Evolutionary conservation across 768 basidiomycete species (phyloP), one percentile per base, ranked within the genome.

Genomic region (Paxillus involutus): DNA sequence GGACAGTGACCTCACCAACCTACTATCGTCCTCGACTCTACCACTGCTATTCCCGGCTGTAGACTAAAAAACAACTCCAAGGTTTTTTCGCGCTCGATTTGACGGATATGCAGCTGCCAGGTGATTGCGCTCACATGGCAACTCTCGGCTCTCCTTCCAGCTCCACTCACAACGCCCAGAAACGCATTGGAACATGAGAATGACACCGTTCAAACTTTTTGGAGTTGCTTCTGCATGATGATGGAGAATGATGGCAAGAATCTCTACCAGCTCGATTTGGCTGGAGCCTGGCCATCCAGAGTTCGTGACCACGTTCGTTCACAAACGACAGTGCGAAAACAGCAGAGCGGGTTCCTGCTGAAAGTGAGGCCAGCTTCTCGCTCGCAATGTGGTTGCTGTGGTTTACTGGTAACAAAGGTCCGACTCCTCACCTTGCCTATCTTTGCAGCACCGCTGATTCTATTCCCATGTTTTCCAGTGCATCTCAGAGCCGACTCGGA

Each of bases 201-300:
- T 19, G 35, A 52, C 35, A 19, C 73, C 53, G 59, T 65, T 12
- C 59, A 68, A 0, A 61, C 70, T 1, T 73, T 89, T 19, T 80
- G 78, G 69, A 70, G 68, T 0, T 75, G 75, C 6, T 81, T 78
- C 47, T 60, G 85, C 41, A 79, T 89, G 75, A 65, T 85, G 66
- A 68, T 80, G 3, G 87, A 89, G 57, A 83, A 86, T 68, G 86
- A 89, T 67, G 85, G 85, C n/a, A n/a, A n/a, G n/a, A n/a, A n/a
- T n/a, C n/a, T n/a, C n/a, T n/a, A n/a, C n/a, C n/a, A n/a, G n/a
- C n/a, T n/a, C n/a, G n/a, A n/a, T n/a, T n/a, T n/a, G n/a, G n/a
- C n/a, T n/a, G n/a, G n/a, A n/a, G n/a, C n/a, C n/a, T 0, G 77
- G 78, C 5, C 71, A 84, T 3, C 73, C 75, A 35, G 56, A 55